A percentile compares a stretch with the other conserved stretches of the same genome.
phyloP scores from a whole-genome alignment of 805 yeast species.

The Saccharomycopsis fodiens region DNA sequence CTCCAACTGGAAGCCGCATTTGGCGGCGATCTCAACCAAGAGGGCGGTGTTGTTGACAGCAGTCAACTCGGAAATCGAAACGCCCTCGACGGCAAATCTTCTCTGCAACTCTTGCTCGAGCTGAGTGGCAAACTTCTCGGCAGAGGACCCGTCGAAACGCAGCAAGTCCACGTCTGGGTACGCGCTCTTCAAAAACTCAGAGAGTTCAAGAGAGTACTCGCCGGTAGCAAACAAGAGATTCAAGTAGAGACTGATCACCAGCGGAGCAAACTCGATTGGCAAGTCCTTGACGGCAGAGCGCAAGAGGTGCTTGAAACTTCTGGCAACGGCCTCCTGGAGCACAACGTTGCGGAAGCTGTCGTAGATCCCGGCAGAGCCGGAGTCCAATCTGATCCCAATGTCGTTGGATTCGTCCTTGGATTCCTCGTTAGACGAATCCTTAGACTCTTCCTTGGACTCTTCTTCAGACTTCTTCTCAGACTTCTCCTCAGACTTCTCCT shows the following conservation, averaged over 20 bases:
- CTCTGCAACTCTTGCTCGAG: constrained; percentile 45
- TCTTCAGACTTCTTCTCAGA: constrained; percentile 24
- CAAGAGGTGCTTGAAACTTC: constrained; percentile 71
- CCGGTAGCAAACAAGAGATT: constrained; percentile 56
- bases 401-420: constrained; percentile 22
- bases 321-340: constrained; percentile 60
- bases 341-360: constrained; percentile 20
- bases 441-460: constrained; percentile 21
- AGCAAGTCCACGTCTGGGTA: constrained; percentile 35
- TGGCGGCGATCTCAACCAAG: constrained; percentile 63
- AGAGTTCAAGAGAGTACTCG: constrained; percentile 29
- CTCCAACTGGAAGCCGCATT: constrained; percentile 84
- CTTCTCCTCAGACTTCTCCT: constrained; percentile 26
- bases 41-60: constrained; percentile 24
- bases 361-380: constrained; percentile 16
- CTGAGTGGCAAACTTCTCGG: constrained; percentile 35
- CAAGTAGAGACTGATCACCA: constrained; percentile 61
- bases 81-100: constrained; percentile 58
- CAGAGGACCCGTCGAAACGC: constrained; percentile 38
- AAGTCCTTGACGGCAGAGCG: constrained; percentile 38
- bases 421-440: constrained; percentile 22
- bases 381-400: constrained; percentile 9
- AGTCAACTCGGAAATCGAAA: constrained; percentile 31
- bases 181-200: constrained; percentile 34
- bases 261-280: constrained; percentile 50